phyloP scores from a whole-genome alignment of 108 stramenopile species.

The Skeletonema grethae region DNA sequence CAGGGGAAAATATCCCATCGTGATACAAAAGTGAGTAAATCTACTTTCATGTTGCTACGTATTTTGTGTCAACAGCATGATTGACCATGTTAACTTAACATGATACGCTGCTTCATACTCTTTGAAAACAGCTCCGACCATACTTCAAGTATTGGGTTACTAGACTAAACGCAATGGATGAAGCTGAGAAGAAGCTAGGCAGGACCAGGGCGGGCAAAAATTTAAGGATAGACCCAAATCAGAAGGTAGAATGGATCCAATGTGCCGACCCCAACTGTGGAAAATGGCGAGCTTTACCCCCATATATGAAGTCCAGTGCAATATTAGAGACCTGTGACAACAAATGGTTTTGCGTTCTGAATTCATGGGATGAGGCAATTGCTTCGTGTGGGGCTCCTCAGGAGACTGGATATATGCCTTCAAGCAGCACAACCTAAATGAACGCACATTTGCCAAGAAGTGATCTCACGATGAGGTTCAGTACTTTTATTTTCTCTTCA shows the following conservation, averaged over 20 bases:
- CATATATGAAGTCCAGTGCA: constrained; percentile 75
- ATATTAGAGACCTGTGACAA: constrained; percentile 63
- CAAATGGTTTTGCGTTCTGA: constrained; percentile 91
- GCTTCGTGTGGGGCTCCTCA: constrained; percentile 87
- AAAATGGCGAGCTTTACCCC: constrained; percentile 77
- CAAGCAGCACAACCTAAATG: neutral
- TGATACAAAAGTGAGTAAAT: constrained; percentile 34
- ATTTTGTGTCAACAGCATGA: neutral
- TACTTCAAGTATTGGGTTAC: constrained; percentile 50
- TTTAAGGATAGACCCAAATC: constrained; percentile 35
- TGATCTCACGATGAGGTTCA: neutral
- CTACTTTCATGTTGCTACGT: neutral
- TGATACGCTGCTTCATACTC: neutral
- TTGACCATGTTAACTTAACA: neutral
- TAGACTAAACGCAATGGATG: constrained; percentile 44
- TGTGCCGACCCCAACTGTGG: constrained; percentile 87
- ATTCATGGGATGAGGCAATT: constrained; percentile 88
- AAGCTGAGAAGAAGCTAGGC: constrained; percentile 42
- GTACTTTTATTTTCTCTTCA: constrained; percentile 3
- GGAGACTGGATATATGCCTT: constrained; percentile 61
- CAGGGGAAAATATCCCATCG: constrained; percentile 47
- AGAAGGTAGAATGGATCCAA: constrained; percentile 75
- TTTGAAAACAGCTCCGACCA: constrained; percentile 30
- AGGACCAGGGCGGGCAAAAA: constrained; percentile 38
- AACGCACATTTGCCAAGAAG: neutral